Conservation (phyloP, 2,329 filamentous ascomycete species). For the Epichloe sp. region DNA sequence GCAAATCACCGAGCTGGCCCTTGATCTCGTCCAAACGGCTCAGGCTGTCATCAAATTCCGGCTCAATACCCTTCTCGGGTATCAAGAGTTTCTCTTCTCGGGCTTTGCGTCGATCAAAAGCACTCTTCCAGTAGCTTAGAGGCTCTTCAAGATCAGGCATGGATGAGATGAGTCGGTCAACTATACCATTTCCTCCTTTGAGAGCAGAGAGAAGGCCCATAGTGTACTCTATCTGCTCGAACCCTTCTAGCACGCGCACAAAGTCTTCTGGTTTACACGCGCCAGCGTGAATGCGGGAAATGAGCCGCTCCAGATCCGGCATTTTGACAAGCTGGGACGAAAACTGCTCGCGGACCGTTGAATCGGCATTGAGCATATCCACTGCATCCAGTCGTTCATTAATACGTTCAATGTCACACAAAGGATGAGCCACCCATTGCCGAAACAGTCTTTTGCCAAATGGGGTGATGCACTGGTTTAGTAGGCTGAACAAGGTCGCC, state of each 20-base stretch:
- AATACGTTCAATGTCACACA: conserved; percentile 76
- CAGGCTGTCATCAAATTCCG: conserved; percentile 80
- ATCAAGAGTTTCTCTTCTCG: conserved; percentile 71
- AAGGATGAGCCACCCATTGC: conserved; percentile 93
- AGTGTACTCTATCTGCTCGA: conserved; percentile 95
- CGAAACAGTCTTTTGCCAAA: conserved; percentile 94
- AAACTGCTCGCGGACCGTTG: conserved; percentile 71
- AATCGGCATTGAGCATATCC: conserved; percentile 78
- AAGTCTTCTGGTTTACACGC: conserved; percentile 89
- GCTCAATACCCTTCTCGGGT: conserved; percentile 75
- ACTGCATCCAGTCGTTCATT: conserved; percentile 91
- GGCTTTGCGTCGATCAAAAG: conserved; percentile 74
- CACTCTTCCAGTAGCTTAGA: conserved; percentile 76
- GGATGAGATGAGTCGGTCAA: conserved; percentile 66
- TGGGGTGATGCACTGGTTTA: conserved; percentile 90
- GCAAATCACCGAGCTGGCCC: conserved; percentile 53
- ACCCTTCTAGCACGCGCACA: conserved; percentile 83
- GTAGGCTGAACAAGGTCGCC: conserved; percentile 77
- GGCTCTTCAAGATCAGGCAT: conserved; percentile 75
- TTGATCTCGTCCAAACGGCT: conserved; percentile 66
- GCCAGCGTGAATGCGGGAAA: conserved; percentile 86
- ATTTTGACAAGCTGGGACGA: conserved; percentile 78
- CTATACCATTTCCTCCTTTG: conserved; percentile 65
- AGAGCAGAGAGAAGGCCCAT: conserved; percentile 66
- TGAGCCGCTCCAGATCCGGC: conserved; percentile 85